These are phyloP conservation scores for Fusarium sp. DNA, from an alignment of 2,329 filamentous ascomycete genomes.

Conservation along the genomic window DNA sequence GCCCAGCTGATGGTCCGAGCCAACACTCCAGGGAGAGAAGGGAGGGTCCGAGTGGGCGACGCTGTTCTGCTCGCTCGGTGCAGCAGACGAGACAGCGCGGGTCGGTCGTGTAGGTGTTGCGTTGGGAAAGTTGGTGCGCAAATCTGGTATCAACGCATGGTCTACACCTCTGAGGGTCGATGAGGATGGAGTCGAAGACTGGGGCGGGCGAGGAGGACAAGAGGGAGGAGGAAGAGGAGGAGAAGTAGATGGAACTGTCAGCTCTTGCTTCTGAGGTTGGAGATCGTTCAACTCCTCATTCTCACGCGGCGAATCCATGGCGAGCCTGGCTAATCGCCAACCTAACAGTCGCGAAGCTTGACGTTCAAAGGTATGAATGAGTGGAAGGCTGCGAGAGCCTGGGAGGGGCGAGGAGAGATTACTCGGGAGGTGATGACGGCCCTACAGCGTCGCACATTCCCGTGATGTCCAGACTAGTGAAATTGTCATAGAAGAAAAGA, in stretches of 20 bases:
- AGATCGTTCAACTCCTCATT: slow-evolving; percentile 18
- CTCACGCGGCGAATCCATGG: slow-evolving; percentile 40
- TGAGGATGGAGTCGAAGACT: slow-evolving; percentile 27
- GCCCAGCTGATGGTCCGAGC: slow-evolving; percentile 55
- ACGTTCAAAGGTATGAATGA: slow-evolving; percentile 5
- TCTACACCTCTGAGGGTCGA: slow-evolving; percentile 16
- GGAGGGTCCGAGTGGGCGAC: slow-evolving; percentile 35
- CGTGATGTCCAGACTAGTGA: slow-evolving; percentile 5
- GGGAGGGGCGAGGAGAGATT: slow-evolving; percentile 8
- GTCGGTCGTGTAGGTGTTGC: slow-evolving; percentile 18
- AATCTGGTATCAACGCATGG: slow-evolving; percentile 4
- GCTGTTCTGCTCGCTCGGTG: slow-evolving; percentile 37
- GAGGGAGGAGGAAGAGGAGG: background rate
- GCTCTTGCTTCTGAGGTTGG: slow-evolving; percentile 13
- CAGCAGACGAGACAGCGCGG: slow-evolving; percentile 29
- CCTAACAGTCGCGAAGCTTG: slow-evolving; percentile 29
- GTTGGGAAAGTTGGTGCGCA: slow-evolving; percentile 9
- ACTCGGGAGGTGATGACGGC: slow-evolving; percentile 20
- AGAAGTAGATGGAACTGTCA: background rate
- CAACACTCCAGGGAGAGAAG: slow-evolving; percentile 56
- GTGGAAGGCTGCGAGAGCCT: slow-evolving; percentile 5
- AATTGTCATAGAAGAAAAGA: background rate
- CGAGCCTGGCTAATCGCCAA: slow-evolving; percentile 27
- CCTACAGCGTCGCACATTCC: slow-evolving; percentile 40
- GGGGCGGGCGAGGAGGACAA: slow-evolving; percentile 1